These are phyloP conservation scores for Scleroderma bovista DNA, from an alignment of 768 basidiomycete genomes.

Conservation along the genomic window DNA sequence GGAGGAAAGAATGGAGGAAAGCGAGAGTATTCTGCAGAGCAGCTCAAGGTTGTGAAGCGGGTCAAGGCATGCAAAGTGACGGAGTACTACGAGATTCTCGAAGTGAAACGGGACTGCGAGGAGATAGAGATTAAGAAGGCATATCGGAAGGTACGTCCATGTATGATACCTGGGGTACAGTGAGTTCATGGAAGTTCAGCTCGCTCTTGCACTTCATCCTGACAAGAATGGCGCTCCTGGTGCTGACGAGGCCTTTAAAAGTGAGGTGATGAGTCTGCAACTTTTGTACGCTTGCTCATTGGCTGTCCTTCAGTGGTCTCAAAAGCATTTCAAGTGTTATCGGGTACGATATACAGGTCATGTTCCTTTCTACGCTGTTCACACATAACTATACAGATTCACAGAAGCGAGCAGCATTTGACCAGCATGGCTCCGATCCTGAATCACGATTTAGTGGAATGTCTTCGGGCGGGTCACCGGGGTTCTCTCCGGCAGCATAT, in stretches of 20 bases:
- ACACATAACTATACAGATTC: slow-evolving; percentile 45
- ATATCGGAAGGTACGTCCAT: slow-evolving; percentile 76
- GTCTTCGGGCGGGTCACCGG: slow-evolving; percentile 46
- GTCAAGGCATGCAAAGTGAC: slow-evolving; percentile 82
- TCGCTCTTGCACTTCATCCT: slow-evolving; percentile 85
- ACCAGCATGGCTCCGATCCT: slow-evolving; percentile 83
- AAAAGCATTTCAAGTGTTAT: slow-evolving; percentile 93
- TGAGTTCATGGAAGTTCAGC: slow-evolving; percentile 35
- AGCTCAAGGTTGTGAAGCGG: slow-evolving; percentile 76
- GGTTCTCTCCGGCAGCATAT: slow-evolving; percentile 48
- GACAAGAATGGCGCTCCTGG: slow-evolving; percentile 97
- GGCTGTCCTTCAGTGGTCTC: slow-evolving; percentile 70
- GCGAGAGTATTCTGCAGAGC: slow-evolving; percentile 84
- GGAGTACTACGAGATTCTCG: slow-evolving; percentile 90
- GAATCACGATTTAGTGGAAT: slow-evolving; percentile 75
- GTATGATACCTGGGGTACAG: background rate
- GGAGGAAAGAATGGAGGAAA: slow-evolving; percentile 66
- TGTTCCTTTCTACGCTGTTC: background rate
- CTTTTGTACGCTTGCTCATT: background rate
- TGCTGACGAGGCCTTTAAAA: slow-evolving; percentile 97
- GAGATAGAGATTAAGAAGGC: slow-evolving; percentile 89
- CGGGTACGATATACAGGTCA: slow-evolving; percentile 39
- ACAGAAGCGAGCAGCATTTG: slow-evolving; percentile 84
- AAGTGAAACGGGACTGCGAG: slow-evolving; percentile 72
- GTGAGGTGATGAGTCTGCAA: slow-evolving; percentile 43